phyloP scores from a whole-genome alignment of 2,329 filamentous ascomycete species.

The Cercospora canescens region DNA sequence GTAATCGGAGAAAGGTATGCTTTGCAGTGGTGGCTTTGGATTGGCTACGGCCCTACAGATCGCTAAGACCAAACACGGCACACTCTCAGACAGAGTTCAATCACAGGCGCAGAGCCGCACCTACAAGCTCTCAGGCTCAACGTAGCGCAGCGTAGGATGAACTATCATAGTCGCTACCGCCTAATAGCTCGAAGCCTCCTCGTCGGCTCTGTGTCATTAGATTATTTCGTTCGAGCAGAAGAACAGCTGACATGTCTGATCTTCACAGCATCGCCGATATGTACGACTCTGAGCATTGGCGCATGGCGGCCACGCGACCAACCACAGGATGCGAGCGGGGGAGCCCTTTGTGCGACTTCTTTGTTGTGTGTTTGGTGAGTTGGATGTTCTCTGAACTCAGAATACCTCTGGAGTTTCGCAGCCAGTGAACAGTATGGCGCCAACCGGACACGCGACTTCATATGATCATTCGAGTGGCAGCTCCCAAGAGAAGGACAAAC shows the following conservation, averaged over 20 bases:
- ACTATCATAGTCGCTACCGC: not conserved
- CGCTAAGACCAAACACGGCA: not conserved
- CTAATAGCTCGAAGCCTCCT: conserved; percentile 6
- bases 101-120: conserved; percentile 6
- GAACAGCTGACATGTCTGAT: conserved; percentile 3
- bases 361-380: not conserved
- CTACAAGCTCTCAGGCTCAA: not conserved
- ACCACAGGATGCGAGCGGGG: not conserved
- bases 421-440: conserved; percentile 7
- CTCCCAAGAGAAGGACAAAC: not conserved
- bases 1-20: too few relatives aligned
- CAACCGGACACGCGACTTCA: not conserved
- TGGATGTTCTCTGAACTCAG: not conserved
- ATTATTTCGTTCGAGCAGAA: not conserved
- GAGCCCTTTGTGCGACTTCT: conserved; percentile 1
- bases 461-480: not conserved
- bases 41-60: too few relatives aligned
- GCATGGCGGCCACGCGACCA: conserved; percentile 6
- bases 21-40: too few relatives aligned
- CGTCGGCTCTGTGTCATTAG: not conserved
- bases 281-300: not conserved
- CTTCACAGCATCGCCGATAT: conserved; percentile 8
- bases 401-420: not conserved
- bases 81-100: not conserved
- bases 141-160: not conserved